Evolutionary conservation across 257 asterid genomes (phyloP).

Genomic region (Gentiana dahurica): DNA sequence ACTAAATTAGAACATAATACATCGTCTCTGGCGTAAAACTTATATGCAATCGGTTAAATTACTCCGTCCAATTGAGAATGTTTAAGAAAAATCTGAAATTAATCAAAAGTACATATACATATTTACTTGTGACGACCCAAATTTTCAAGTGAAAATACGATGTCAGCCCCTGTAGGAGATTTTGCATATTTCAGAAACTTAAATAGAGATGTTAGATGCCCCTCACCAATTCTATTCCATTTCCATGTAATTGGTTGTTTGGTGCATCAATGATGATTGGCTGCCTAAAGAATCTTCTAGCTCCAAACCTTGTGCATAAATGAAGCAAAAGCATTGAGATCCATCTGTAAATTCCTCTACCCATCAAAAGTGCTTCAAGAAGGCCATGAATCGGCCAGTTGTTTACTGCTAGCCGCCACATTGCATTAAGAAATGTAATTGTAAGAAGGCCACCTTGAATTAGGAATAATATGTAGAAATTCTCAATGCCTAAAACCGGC

Average conservation of each 20-base stretch:
- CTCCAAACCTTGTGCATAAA: not conserved
- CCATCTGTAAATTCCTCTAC: slow-evolving; percentile 9
- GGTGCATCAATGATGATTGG: no score
- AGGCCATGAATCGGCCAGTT: not conserved
- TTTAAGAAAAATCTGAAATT: no score
- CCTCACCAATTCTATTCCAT: not conserved
- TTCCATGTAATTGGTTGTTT: no score
- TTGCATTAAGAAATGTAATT: slow-evolving; percentile 13
- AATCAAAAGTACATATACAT: no score
- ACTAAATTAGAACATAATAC: no score
- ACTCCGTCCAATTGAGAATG: no score
- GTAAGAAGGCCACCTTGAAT: slow-evolving; percentile 18
- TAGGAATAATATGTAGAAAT: slow-evolving; percentile 31
- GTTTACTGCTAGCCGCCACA: slow-evolving; percentile 5
- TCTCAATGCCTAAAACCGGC: slow-evolving; percentile 21
- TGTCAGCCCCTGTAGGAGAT: no score
- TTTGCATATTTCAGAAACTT: no score
- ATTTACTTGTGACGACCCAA: no score
- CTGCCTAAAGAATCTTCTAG: not conserved
- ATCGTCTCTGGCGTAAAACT: no score
- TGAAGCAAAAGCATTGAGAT: slow-evolving; percentile 4
- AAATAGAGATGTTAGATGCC: not conserved
- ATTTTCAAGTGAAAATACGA: no score
- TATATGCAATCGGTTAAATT: no score
- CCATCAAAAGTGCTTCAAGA: slow-evolving; percentile 1